Percentiles rank a stretch among this genome's conserved stretches.
Conservation (phyloP, 805 yeast species). For the Zygosaccharomyces lentus region DNA sequence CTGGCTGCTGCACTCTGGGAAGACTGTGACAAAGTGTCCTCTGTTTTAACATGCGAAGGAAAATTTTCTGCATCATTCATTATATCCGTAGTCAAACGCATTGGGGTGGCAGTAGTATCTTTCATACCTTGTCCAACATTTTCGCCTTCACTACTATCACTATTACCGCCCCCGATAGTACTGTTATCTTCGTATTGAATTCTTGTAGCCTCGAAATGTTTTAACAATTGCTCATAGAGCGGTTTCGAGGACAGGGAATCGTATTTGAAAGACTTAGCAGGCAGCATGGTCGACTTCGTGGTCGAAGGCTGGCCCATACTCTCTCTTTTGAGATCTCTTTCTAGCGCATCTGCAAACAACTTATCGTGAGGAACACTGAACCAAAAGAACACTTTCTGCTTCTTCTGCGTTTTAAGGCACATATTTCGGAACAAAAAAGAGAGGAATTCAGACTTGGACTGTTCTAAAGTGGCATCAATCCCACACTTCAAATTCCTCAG, state of each 20-base stretch:
- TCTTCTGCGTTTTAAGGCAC: conserved; percentile 90
- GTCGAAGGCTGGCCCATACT: conserved; percentile 56
- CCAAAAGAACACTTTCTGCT: conserved; percentile 96
- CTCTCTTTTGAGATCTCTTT: conserved; percentile 85
- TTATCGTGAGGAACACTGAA: conserved; percentile 92
- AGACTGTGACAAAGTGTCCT: conserved; percentile 2
- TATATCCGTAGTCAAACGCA: conserved; percentile 9
- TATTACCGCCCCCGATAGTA: not conserved
- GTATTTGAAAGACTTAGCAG: conserved; percentile 71
- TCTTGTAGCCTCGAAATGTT: conserved; percentile 38
- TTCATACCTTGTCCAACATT: not conserved
- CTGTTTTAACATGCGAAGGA: conserved; percentile 8
- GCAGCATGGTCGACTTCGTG: conserved; percentile 68
- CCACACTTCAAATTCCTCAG: conserved; percentile 82
- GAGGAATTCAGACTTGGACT: conserved; percentile 79
- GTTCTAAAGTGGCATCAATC: conserved; percentile 79
- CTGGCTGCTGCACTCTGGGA: conserved; percentile 9
- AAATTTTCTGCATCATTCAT: conserved; percentile 5
- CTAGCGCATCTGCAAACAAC: conserved; percentile 87
- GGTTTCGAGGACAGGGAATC: conserved; percentile 44
- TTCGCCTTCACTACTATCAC: not conserved
- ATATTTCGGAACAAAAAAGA: conserved; percentile 79
- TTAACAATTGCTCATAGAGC: conserved; percentile 50
- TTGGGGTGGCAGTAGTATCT: conserved; percentile 1
- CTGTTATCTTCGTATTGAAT: conserved; percentile 2